These are phyloP conservation scores for Mrakia blollopis DNA, from an alignment of 768 basidiomycete genomes.

Conservation along the genomic window DNA sequence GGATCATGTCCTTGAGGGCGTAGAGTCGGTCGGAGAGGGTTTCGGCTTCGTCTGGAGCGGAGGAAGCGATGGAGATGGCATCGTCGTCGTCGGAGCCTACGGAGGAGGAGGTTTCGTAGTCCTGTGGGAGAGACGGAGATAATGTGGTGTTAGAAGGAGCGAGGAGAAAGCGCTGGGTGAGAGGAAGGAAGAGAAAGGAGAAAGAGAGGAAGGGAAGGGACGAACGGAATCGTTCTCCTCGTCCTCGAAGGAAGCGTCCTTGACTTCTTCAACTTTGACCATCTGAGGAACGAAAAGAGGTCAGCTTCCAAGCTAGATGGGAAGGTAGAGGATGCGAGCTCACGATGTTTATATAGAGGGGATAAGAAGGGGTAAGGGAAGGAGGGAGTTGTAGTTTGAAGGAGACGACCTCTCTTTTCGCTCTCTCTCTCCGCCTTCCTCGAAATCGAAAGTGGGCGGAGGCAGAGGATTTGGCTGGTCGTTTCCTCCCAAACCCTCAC, in stretches of 20 bases:
- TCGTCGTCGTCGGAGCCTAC: slow-evolving; percentile 58
- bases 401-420: neutral
- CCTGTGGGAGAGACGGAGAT: slow-evolving; percentile 40
- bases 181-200: neutral
- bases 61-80: slow-evolving; percentile 74
- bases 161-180: neutral
- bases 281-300: slow-evolving; percentile 47
- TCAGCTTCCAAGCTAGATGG: neutral
- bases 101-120: slow-evolving; percentile 58
- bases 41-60: slow-evolving; percentile 58
- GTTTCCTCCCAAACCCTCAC: neutral
- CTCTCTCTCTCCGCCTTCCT: too few relatives aligned
- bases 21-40: slow-evolving; percentile 77
- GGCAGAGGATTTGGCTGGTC: too few relatives aligned
- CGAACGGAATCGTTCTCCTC: slow-evolving; percentile 35
- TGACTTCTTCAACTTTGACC: slow-evolving; percentile 86
- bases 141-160: neutral
- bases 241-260: slow-evolving; percentile 42
- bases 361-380: neutral
- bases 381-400: slow-evolving; percentile 5
- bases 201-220: neutral
- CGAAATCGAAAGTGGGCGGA: too few relatives aligned
- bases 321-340: neutral
- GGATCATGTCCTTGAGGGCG: slow-evolving; percentile 93
- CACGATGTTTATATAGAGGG: neutral